Evolutionary conservation across 306 rosid genomes (phyloP).

Genomic region (Cucurbita maxima): DNA sequence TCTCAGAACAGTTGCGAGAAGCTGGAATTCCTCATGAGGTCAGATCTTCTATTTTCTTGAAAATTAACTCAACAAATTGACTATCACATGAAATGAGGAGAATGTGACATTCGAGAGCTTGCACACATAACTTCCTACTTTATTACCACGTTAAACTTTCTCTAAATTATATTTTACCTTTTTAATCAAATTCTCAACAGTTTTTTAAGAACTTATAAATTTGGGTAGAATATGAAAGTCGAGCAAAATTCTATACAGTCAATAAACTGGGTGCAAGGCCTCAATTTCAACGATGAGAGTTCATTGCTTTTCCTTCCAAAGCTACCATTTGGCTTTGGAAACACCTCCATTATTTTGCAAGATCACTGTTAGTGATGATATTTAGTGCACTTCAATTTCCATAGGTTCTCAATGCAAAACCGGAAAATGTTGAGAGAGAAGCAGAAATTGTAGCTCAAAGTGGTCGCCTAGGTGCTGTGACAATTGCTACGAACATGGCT

Average conservation of each 20-base stretch:
- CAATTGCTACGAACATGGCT: slow-evolving; percentile 98
- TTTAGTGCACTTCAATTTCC: slow-evolving; percentile 14
- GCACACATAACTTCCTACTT: not conserved
- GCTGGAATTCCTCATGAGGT: slow-evolving; percentile 88
- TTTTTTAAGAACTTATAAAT: not conserved
- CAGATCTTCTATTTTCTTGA: not conserved
- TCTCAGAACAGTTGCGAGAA: slow-evolving; percentile 72
- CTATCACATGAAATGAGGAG: not conserved
- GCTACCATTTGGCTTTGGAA: not conserved
- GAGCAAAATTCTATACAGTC: not conserved
- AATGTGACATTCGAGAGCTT: not conserved
- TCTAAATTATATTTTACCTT: not conserved
- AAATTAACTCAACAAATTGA: not conserved
- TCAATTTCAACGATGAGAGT: not conserved
- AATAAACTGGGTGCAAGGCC: not conserved
- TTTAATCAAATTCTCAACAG: not conserved
- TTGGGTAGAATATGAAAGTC: not conserved
- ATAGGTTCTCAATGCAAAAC: slow-evolving; percentile 94
- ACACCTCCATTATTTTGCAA: not conserved
- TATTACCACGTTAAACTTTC: not conserved
- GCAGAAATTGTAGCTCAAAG: slow-evolving; percentile 98
- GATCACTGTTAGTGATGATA: not conserved
- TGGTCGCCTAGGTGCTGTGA: slow-evolving; percentile 94
- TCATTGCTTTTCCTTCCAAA: not conserved
- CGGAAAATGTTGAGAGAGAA: slow-evolving; percentile 98